These are phyloP conservation scores for Scutellaria barbata DNA, from an alignment of 257 asterid species.

Conservation along the genomic window DNA sequence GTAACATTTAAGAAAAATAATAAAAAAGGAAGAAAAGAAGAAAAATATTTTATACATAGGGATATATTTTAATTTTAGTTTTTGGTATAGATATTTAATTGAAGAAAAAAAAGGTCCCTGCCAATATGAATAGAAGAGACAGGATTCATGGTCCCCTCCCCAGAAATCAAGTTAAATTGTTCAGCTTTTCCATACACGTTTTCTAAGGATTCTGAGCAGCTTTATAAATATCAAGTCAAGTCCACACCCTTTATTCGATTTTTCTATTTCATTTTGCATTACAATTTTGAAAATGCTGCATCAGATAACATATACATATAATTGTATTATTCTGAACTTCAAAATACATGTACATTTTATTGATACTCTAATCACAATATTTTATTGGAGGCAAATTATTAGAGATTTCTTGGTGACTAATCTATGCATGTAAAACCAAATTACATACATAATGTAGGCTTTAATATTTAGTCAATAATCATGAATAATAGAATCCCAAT, in stretches of 20 bases:
- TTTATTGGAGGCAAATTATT: no score
- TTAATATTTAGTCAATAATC: no score
- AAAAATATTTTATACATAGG: background rate
- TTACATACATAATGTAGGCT: no score
- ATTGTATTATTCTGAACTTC: no score
- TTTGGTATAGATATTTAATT: background rate
- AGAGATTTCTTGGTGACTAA: no score
- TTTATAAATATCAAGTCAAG: background rate
- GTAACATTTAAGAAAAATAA: no score
- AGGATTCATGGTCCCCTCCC: conserved; percentile 29
- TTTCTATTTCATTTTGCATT: background rate
- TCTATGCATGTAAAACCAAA: no score
- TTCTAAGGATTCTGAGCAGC: background rate
- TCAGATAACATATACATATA: no score
- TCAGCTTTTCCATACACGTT: conserved; percentile 31
- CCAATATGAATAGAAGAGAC: conserved; percentile 33
- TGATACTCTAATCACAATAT: no score
- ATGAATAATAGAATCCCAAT: no score
- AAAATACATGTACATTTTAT: no score
- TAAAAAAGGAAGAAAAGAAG: background rate
- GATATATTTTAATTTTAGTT: background rate
- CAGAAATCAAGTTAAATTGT: background rate
- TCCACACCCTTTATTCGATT: background rate
- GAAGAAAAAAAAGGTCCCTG: background rate
- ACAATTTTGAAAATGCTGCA: no score